Conservation (phyloP, 2,329 filamentous ascomycete species). For the Fusarium virguliforme region DNA sequence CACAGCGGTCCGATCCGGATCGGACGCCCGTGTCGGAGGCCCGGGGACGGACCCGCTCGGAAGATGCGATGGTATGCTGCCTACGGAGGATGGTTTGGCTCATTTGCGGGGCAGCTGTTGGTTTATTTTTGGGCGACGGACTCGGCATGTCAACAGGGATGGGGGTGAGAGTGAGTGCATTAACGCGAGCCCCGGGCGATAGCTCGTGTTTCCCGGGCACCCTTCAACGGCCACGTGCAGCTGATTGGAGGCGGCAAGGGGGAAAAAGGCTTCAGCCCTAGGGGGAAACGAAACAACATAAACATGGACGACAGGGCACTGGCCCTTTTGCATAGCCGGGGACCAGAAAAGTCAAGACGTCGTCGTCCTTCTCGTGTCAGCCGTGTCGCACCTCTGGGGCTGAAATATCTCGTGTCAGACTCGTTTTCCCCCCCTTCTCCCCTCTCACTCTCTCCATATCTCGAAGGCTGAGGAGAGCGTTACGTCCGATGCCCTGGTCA, state of each 20-base stretch:
- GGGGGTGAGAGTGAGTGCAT: slow-evolving; percentile 24
- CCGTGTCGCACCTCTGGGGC: slow-evolving; percentile 17
- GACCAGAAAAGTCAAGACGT: slow-evolving; percentile 4
- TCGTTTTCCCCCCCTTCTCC: neutral
- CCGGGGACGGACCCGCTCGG: slow-evolving; percentile 47
- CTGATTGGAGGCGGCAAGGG: slow-evolving; percentile 31
- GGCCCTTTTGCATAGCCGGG: slow-evolving; percentile 10
- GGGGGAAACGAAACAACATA: slow-evolving; percentile 19
- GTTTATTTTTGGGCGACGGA: slow-evolving; percentile 39
- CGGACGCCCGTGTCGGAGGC: slow-evolving; percentile 44
- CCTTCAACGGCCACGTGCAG: slow-evolving; percentile 40
- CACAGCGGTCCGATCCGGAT: slow-evolving; percentile 32
- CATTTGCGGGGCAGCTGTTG: slow-evolving; percentile 45
- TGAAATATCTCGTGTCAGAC: slow-evolving; percentile 36
- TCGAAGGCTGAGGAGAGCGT: neutral
- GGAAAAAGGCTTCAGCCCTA: slow-evolving; percentile 37
- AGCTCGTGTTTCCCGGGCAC: slow-evolving; percentile 43
- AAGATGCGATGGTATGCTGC: slow-evolving; percentile 26
- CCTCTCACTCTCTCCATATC: no score
- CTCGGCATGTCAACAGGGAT: slow-evolving; percentile 40
- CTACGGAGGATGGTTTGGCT: slow-evolving; percentile 33
- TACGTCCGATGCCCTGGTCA: slow-evolving; percentile 15
- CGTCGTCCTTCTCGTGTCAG: slow-evolving; percentile 31
- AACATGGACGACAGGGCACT: slow-evolving; percentile 24
- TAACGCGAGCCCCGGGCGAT: slow-evolving; percentile 31